Base-by-base conservation (phyloP, 495 filamentous ascomycete genomes). In the Aspergillus baeticus region DNA sequence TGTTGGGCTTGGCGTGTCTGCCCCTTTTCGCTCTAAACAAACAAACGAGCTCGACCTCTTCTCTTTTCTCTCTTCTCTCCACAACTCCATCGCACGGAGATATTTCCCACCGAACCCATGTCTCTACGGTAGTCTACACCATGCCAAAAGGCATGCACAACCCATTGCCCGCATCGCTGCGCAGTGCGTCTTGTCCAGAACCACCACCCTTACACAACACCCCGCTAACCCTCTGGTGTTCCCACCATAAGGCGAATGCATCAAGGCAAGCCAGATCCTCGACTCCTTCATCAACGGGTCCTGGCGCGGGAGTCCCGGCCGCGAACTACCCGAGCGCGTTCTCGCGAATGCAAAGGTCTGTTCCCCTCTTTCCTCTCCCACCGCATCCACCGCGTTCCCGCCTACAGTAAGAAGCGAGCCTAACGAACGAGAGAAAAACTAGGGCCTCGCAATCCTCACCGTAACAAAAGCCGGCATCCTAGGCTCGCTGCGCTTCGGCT, bases 391-490 rank as follows among this genome's bases (percentile, higher is more conserved):
- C 26, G 8, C 26, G n/a, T n/a, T n/a, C n/a, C n/a, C n/a, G n/a
- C n/a, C n/a, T n/a, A n/a, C n/a, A n/a, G n/a, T n/a, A n/a, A n/a
- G n/a, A n/a, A n/a, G n/a, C n/a, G n/a, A n/a, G n/a, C n/a, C n/a
- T n/a, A n/a, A n/a, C n/a, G n/a, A n/a, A n/a, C n/a, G n/a, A n/a
- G n/a, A n/a, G n/a, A n/a, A n/a, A 3, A 22, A 33, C n/a, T 13
- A 95, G 90, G 93, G 91, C 63, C 84, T 97, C 51, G 93, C 90
- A 8, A 86, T 97, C 54, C 82, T 96, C 61, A 96, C 92, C 3
- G 87, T 96, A 35, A 76, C 96, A 66, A 95, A 95, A 78, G 88
- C 87, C 52, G 93, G 93, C 31, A 94, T 97, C 71, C 78, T 97
- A 42, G 91, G 91, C 35, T 90, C 89, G 11, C 86, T 80, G 33